Conservation (phyloP, 1,284 basidiomycete genomes). For the Phellopilus nigrolimitatus region DNA sequence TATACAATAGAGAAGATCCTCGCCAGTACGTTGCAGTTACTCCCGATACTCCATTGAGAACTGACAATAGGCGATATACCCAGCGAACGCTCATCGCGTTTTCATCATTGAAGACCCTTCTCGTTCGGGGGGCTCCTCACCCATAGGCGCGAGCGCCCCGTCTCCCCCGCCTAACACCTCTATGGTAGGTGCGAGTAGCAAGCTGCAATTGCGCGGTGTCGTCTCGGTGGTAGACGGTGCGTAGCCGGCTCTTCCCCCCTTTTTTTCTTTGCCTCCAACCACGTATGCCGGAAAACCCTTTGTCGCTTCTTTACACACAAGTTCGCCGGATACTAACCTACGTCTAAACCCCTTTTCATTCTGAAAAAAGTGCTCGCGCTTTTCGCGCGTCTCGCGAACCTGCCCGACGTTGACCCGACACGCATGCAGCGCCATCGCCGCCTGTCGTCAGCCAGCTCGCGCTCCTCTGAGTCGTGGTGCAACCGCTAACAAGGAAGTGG, state of each 20-base stretch:
- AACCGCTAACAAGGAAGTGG: background rate
- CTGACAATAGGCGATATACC: too few relatives aligned
- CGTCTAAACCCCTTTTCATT: background rate
- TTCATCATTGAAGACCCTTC: conserved; percentile 59
- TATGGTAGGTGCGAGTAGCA: conserved; percentile 43
- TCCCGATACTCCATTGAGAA: background rate
- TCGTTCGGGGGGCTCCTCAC: conserved; percentile 25
- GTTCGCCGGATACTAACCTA: too few relatives aligned
- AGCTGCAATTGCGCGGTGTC: conserved; percentile 43
- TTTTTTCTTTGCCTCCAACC: too few relatives aligned
- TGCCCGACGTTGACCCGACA: conserved; percentile 66
- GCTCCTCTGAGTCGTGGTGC: conserved; percentile 33
- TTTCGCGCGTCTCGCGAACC: conserved; percentile 66
- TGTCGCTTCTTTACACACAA: too few relatives aligned
- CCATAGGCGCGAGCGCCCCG: conserved; percentile 38
- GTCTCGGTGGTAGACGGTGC: conserved; percentile 76
- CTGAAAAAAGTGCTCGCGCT: conserved; percentile 55
- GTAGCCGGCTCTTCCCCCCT: conserved; percentile 26
- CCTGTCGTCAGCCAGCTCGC: conserved; percentile 52
- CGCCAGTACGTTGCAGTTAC: conserved; percentile 49
- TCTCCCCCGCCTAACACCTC: conserved; percentile 34
- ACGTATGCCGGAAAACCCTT: too few relatives aligned
- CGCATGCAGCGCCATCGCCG: conserved; percentile 70
- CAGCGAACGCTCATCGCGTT: conserved; percentile 70
- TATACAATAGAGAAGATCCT: conserved; percentile 73